Conservation (phyloP, 116 monocot genomes). For the Posidonia oceanica region DNA sequence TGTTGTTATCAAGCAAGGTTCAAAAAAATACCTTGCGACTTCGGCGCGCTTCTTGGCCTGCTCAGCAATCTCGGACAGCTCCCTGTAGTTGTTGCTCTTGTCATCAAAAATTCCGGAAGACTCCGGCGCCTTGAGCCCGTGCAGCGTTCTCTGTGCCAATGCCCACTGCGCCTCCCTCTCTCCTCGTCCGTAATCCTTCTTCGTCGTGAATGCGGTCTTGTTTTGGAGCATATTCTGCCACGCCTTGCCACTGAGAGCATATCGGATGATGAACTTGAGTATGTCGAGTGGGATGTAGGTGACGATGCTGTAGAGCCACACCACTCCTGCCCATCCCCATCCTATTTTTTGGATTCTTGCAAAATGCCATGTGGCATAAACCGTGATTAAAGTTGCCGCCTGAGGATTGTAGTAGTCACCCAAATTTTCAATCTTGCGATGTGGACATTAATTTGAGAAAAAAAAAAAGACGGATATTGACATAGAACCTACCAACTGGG, state of each 20-base stretch:
- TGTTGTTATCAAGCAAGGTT: too few species aligned
- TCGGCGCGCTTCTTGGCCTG: constrained; percentile 60
- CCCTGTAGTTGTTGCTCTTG: constrained; percentile 28
- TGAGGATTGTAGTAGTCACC: too few species aligned
- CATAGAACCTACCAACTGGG: constrained; percentile 41
- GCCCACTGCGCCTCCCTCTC: constrained; percentile 69
- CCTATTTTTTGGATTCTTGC: constrained; percentile 46
- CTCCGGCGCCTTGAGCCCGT: constrained; percentile 28
- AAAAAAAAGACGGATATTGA: too few species aligned
- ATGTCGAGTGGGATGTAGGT: constrained; percentile 75
- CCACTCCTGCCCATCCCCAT: constrained; percentile 67
- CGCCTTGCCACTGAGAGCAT: constrained; percentile 43
- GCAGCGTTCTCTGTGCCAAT: constrained; percentile 37
- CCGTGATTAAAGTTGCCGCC: constrained; percentile 48
- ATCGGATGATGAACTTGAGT: constrained; percentile 60
- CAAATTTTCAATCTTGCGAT: too few species aligned
- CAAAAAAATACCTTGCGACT: neutral
- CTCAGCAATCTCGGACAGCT: constrained; percentile 60
- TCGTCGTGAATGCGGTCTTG: constrained; percentile 58
- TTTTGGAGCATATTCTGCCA: constrained; percentile 64
- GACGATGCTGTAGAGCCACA: constrained; percentile 63
- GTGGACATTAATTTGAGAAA: too few species aligned
- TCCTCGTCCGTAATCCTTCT: constrained; percentile 60
- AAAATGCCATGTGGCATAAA: constrained; percentile 44
- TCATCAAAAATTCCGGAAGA: constrained; percentile 20